Conservation (phyloP, 1,284 basidiomycete species). For the Irpex rosettiformis region DNA sequence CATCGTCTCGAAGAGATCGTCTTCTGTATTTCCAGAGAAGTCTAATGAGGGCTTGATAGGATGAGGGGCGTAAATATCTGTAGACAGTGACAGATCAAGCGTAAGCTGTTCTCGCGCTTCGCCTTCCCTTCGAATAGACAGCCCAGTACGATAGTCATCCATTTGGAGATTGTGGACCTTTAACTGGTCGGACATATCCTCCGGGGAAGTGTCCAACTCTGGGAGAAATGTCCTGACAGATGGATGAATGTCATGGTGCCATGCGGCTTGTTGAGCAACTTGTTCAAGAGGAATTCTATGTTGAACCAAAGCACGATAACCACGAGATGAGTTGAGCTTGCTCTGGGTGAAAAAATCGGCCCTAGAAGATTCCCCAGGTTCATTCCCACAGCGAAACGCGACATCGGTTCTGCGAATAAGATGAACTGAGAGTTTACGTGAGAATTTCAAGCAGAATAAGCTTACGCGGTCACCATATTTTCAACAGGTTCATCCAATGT, state of each 20-base stretch:
- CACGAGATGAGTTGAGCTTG: conserved; percentile 44
- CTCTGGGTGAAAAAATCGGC: conserved; percentile 56
- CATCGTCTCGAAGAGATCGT: conserved; percentile 44
- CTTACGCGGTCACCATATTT: conserved; percentile 55
- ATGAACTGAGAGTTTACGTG: neutral
- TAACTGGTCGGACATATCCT: conserved; percentile 35
- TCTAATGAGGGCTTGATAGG: conserved; percentile 28
- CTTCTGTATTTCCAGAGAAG: conserved; percentile 6
- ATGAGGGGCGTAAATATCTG: conserved; percentile 49
- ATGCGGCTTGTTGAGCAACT: conserved; percentile 41
- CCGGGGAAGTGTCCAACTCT: conserved; percentile 32
- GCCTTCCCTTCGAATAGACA: conserved; percentile 43
- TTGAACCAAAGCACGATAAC: conserved; percentile 48
- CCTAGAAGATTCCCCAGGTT: conserved; percentile 38
- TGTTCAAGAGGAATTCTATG: conserved; percentile 40
- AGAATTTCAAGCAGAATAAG: conserved; percentile 12
- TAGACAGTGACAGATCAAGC: conserved; percentile 59
- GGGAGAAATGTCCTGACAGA: conserved; percentile 41
- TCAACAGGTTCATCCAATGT: conserved; percentile 42
- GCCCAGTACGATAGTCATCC: conserved; percentile 34
- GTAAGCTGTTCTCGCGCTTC: conserved; percentile 58
- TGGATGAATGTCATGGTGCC: conserved; percentile 48
- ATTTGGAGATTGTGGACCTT: conserved; percentile 39
- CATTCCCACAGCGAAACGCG: conserved; percentile 47
- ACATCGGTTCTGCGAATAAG: conserved; percentile 52